A percentile compares a stretch with the other conserved stretches of the same genome.
Evolutionary conservation across 1,284 basidiomycete genomes (phyloP).

Genomic region (Ceratobasidium sp.): DNA sequence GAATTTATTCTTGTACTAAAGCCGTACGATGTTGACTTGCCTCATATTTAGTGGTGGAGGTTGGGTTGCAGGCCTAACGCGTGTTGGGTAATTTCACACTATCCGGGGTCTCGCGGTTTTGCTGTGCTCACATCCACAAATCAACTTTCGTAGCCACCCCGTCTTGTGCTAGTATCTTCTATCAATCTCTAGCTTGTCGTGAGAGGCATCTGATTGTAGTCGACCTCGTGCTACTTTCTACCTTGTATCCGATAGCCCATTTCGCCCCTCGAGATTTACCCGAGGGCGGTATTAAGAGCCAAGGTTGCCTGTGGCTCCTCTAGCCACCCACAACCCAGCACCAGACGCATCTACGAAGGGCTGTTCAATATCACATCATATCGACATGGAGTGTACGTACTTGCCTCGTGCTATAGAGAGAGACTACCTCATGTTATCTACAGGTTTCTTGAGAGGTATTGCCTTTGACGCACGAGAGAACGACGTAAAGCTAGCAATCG

Average conservation of each 20-base stretch:
- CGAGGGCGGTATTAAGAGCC: background rate
- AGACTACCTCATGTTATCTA: background rate
- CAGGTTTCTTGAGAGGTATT: conserved; percentile 30
- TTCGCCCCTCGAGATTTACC: background rate
- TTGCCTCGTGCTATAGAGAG: background rate
- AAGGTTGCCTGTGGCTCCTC: conserved; percentile 1
- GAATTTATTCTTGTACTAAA: background rate
- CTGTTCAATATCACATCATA: too few relatives aligned
- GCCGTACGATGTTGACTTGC: background rate
- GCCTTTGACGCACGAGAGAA: conserved; percentile 10
- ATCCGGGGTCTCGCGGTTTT: conserved; percentile 6
- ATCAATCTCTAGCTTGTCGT: background rate
- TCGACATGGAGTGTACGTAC: conserved; percentile 24
- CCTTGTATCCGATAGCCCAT: background rate
- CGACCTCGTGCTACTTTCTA: too few relatives aligned
- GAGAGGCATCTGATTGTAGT: too few relatives aligned
- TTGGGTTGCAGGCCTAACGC: background rate
- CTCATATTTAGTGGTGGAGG: conserved; percentile 35
- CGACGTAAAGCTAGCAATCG: conserved; percentile 12
- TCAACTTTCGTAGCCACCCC: conserved; percentile 15
- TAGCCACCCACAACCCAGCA: conserved; percentile 18
- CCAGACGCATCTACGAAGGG: too few relatives aligned
- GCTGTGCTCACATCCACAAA: background rate
- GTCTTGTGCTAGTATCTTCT: background rate
- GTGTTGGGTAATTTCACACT: background rate